Evolutionary conservation across 2,329 filamentous ascomycete genomes (phyloP).

Genomic region (Xylariaceae sp.): DNA sequence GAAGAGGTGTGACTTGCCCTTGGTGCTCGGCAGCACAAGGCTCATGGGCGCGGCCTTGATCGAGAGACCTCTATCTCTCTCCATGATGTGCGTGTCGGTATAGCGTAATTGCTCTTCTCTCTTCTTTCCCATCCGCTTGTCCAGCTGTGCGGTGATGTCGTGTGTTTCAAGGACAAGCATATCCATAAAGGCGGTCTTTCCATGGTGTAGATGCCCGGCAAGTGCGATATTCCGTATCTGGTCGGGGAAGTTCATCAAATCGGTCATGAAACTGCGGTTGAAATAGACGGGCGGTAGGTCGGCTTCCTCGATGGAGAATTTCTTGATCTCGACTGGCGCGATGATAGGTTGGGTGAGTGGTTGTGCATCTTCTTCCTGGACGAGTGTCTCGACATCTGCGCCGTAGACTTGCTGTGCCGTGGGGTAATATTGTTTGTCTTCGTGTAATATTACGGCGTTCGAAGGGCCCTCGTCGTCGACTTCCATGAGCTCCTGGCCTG

Average conservation of each 20-base stretch:
- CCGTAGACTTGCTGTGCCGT: slow-evolving; percentile 97
- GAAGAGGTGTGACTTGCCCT: slow-evolving; percentile 90
- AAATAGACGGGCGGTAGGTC: slow-evolving; percentile 87
- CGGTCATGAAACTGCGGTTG: slow-evolving; percentile 86
- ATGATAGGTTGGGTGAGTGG: slow-evolving; percentile 89
- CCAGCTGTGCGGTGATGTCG: slow-evolving; percentile 72
- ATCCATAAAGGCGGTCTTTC: slow-evolving; percentile 97
- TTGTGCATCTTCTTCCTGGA: slow-evolving; percentile 96
- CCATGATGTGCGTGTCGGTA: slow-evolving; percentile 85
- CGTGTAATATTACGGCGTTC: slow-evolving; percentile 95
- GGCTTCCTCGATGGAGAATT: slow-evolving; percentile 88
- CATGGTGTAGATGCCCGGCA: slow-evolving; percentile 90
- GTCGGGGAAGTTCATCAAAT: slow-evolving; percentile 92
- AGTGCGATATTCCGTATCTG: slow-evolving; percentile 91
- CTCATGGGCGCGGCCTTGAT: slow-evolving; percentile 95
- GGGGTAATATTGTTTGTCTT: slow-evolving; percentile 99
- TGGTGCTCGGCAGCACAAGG: slow-evolving; percentile 79
- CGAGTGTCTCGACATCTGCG: slow-evolving; percentile 86
- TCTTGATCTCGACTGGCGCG: slow-evolving; percentile 88
- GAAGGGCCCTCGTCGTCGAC: slow-evolving; percentile 86
- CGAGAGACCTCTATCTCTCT: slow-evolving; percentile 84
- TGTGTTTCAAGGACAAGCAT: slow-evolving; percentile 97
- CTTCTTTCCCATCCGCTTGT: slow-evolving; percentile 75
- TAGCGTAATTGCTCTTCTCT: slow-evolving; percentile 89
- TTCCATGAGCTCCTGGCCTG: slow-evolving; percentile 87